These are phyloP conservation scores for Cucurbita maxima DNA, from an alignment of 306 rosid genomes.

Conservation along the genomic window DNA sequence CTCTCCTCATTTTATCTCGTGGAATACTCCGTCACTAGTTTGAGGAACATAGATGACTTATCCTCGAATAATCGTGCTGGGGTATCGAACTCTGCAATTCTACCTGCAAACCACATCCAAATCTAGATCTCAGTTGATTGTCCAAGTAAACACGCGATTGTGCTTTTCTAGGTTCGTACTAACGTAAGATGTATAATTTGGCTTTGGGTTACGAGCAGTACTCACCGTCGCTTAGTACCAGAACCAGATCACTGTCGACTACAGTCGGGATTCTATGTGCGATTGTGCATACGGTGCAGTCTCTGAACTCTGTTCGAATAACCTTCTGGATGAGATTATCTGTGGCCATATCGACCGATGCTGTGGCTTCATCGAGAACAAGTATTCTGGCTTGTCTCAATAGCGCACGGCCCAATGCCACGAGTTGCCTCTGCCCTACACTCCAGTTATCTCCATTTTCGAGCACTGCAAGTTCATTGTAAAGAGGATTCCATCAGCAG, in stretches of 20 bases:
- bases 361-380: slow-evolving; percentile 97
- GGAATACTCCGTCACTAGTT: slow-evolving; percentile 74
- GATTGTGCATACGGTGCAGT: slow-evolving; percentile 79
- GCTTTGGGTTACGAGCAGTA: neutral
- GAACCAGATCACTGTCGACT: slow-evolving; percentile 72
- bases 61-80: slow-evolving; percentile 68
- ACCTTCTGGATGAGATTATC: slow-evolving; percentile 86
- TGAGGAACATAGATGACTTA: slow-evolving; percentile 80
- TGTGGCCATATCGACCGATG: slow-evolving; percentile 89
- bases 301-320: slow-evolving; percentile 61
- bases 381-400: slow-evolving; percentile 84
- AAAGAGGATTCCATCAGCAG: neutral
- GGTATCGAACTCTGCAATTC: slow-evolving; percentile 67
- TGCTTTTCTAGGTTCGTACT: neutral
- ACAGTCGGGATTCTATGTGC: slow-evolving; percentile 96
- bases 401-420: slow-evolving; percentile 84
- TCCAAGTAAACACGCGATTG: neutral
- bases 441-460: slow-evolving; percentile 99
- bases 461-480: slow-evolving; percentile 42
- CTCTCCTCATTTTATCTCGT: slow-evolving; percentile 50
- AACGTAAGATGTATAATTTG: neutral
- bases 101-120: slow-evolving; percentile 42
- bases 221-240: slow-evolving; percentile 87
- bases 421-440: slow-evolving; percentile 96
- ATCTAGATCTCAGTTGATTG: neutral